A percentile compares a stretch with the other conserved stretches of the same genome.
phyloP scores from a whole-genome alignment of 2,329 filamentous ascomycete species.

The Trichoderma semiorbis region DNA sequence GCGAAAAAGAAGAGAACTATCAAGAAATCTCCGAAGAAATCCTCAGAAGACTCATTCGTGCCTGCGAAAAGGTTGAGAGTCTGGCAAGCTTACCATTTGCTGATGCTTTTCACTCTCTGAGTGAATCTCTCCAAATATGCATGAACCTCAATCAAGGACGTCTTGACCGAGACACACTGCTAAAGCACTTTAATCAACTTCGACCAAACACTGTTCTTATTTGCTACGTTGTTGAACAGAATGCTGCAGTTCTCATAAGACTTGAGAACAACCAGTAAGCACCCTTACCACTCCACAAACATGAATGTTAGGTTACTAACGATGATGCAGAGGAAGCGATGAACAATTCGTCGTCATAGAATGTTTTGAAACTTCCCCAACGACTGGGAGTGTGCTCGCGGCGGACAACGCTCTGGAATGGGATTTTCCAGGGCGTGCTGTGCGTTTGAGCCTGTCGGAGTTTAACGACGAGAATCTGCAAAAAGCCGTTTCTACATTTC shows the following conservation, averaged over 20 bases:
- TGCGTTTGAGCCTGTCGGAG: constrained; percentile 38
- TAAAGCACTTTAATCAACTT: neutral
- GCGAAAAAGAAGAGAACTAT: constrained; percentile 8
- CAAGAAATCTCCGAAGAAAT: constrained; percentile 8
- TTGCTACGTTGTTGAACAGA: constrained; percentile 28
- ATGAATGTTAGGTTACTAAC: neutral
- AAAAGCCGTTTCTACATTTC: constrained; percentile 45
- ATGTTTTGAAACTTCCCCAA: constrained; percentile 57
- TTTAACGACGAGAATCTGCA: constrained; percentile 41
- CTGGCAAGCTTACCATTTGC: neutral
- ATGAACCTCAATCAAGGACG: neutral
- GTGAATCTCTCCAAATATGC: neutral
- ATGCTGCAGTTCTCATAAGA: constrained; percentile 32
- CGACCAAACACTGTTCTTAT: neutral
- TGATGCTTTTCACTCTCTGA: neutral
- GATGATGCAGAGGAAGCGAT: constrained; percentile 1
- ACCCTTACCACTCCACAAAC: neutral
- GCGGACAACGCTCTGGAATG: constrained; percentile 50
- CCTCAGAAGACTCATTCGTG: constrained; percentile 15
- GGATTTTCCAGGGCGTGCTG: constrained; percentile 57
- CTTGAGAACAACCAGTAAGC: constrained; percentile 21
- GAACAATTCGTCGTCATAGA: constrained; percentile 42
- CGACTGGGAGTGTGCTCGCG: constrained; percentile 53
- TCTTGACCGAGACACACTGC: neutral
- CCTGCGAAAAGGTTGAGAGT: constrained; percentile 1